Percentiles rank a stretch among this genome's conserved stretches.
Evolutionary conservation across 495 filamentous ascomycete species (phyloP).

Genomic region (Hyaloscypha variabilis): DNA sequence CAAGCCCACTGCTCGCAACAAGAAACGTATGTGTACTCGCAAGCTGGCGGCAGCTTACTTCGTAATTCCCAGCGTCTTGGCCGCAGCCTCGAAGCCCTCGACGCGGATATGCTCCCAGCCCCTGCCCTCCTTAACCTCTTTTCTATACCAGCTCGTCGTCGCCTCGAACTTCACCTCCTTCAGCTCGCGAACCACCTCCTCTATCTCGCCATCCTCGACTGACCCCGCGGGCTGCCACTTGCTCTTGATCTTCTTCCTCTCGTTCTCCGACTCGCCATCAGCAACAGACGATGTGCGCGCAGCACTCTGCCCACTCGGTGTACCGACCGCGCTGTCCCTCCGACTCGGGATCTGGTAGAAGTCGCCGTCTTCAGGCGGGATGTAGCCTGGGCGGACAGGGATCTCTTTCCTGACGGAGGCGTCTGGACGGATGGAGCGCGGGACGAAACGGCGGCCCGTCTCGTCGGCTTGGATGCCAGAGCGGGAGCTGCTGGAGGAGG

Average conservation of each 20-base stretch:
- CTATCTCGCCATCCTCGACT: background rate
- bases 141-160: slow-evolving; percentile 22
- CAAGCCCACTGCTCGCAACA: too few relatives aligned
- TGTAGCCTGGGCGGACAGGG: slow-evolving; percentile 9
- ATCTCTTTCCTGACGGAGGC: background rate
- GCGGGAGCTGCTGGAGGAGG: background rate
- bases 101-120: slow-evolving; percentile 27
- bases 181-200: background rate
- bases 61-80: background rate
- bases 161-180: slow-evolving; percentile 18
- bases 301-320: background rate
- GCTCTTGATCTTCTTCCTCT: too few relatives aligned
- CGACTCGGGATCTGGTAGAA: background rate
- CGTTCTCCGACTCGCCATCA: background rate
- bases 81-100: background rate
- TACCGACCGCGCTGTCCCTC: background rate
- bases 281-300: background rate
- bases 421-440: background rate
- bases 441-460: slow-evolving; percentile 4
- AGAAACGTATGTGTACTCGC: background rate
- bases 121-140: slow-evolving; percentile 12
- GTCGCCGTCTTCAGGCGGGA: slow-evolving; percentile 13
- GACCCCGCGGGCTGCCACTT: too few relatives aligned
- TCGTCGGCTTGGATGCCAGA: slow-evolving; percentile 6
- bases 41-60: background rate